Evolutionary conservation across 2,329 filamentous ascomycete genomes (phyloP), one percentile per base, ranked within the genome.

Genomic region (Calonectria hongkongensis): DNA sequence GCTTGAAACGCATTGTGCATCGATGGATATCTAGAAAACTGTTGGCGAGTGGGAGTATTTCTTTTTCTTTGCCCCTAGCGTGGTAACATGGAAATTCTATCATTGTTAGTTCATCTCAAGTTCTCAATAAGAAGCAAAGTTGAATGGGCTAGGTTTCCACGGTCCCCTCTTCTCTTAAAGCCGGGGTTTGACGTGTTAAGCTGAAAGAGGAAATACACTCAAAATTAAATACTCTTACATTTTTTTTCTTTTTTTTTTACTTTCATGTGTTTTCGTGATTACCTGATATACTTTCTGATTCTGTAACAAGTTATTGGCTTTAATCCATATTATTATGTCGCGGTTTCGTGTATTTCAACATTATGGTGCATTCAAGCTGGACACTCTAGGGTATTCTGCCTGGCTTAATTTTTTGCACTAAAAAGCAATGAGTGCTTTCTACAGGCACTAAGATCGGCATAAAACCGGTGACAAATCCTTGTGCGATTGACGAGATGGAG

Each of bases 361-460:
- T 27, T 41, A 27, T 27, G n/a, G 30, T n/a, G 21, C 8, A 41
- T 60, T 41, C 39, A 41, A n/a, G 2, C 33, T 60, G 21, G 16
- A n/a, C 15, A 28, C 33, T 60, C 25, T 60, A 60, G 54, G 54
- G 54, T 41, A 60, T 60, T 41, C 33, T 39, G 54, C 36, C 25
- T 15, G 27, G 13, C 36, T 27, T 27, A 6, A 27, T 36, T 36
- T 36, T 36, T 36, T 36, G 8, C 10, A 33, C 10, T 36, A 63
- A 43, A 54, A 64, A 72, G 25, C 21, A 47, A 64, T 54, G 64
- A 60, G 71, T 60, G 30, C 50, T 60, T 58, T 67, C 51, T 43
- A 39, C 15, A 27, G 41, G 33, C 33, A 60, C 33, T 12, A 28
- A 41, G 54, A 60, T 60, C 54, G 54, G 54, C 16, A 13, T 41